Percentiles rank a stretch among this genome's conserved stretches.
Evolutionary conservation across 108 stramenopile genomes (phyloP).

Genomic region (Cyclostephanos tholiformis): DNA sequence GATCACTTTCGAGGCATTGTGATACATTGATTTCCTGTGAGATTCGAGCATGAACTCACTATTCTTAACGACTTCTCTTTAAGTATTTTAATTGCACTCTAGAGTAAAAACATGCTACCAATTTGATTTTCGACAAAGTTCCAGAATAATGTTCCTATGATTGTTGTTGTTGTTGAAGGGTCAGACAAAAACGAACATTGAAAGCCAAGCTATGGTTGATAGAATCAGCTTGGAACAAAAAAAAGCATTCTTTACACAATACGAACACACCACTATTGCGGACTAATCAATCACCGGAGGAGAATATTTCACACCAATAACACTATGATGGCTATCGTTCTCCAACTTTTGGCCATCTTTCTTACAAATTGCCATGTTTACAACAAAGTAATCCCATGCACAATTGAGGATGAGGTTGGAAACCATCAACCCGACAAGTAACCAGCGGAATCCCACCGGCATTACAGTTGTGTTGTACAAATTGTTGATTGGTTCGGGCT

Average conservation of each 20-base stretch:
- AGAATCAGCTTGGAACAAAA: not conserved
- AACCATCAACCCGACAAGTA: constrained; percentile 58
- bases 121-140: no score
- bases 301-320: not conserved
- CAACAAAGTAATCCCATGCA: constrained; percentile 31
- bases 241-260: not conserved
- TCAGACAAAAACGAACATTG: no score
- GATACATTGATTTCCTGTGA: not conserved
- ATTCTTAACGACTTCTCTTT: not conserved
- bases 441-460: constrained; percentile 40
- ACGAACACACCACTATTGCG: not conserved
- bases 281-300: not conserved
- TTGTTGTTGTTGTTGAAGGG: no score
- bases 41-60: not conserved
- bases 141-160: no score
- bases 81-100: no score
- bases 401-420: constrained; percentile 47
- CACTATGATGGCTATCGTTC: no score
- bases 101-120: no score
- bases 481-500: constrained; percentile 48
- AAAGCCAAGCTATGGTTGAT: no score
- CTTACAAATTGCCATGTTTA: not conserved
- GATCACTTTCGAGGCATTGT: constrained; percentile 49
- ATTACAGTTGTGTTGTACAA: constrained; percentile 40
- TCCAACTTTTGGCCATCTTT: not conserved